A percentile compares a stretch with the other conserved stretches of the same genome.
phyloP scores from a whole-genome alignment of 2,329 filamentous ascomycete species.

The Epichloe sp. region DNA sequence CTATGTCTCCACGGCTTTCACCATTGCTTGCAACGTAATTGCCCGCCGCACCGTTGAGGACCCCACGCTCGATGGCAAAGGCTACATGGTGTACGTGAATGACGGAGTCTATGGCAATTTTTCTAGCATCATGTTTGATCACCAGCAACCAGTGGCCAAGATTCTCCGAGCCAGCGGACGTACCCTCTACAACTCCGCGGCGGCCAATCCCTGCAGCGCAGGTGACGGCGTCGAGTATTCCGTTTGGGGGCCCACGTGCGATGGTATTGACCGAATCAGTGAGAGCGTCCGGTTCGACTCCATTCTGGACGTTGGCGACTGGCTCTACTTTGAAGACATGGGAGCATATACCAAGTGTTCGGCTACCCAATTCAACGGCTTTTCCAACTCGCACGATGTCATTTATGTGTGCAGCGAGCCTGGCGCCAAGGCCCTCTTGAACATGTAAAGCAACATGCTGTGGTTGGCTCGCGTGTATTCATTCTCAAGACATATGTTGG shows the following conservation, averaged over 20 bases:
- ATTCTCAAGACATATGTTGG: background rate
- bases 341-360: constrained; percentile 98
- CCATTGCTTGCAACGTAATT: constrained; percentile 89
- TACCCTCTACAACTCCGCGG: constrained; percentile 43
- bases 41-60: constrained; percentile 80
- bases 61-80: constrained; percentile 48
- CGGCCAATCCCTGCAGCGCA: constrained; percentile 32
- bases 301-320: constrained; percentile 81
- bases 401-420: constrained; percentile 93
- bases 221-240: constrained; percentile 65
- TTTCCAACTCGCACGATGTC: constrained; percentile 81
- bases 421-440: constrained; percentile 62
- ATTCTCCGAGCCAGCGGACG: constrained; percentile 53
- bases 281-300: constrained; percentile 66
- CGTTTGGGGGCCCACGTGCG: constrained; percentile 95
- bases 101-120: constrained; percentile 98
- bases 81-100: constrained; percentile 96
- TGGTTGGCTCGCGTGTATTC: background rate
- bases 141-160: constrained; percentile 80
- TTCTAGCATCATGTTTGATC: constrained; percentile 98
- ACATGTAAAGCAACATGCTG: constrained; percentile 2
- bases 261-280: constrained; percentile 91
- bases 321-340: constrained; percentile 99
- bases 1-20: constrained; percentile 89
- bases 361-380: constrained; percentile 95